Percentiles rank a stretch among this genome's conserved stretches.
These are phyloP conservation scores for Linanthus parryae DNA, from an alignment of 148 eudicot species.

Conservation along the genomic window DNA sequence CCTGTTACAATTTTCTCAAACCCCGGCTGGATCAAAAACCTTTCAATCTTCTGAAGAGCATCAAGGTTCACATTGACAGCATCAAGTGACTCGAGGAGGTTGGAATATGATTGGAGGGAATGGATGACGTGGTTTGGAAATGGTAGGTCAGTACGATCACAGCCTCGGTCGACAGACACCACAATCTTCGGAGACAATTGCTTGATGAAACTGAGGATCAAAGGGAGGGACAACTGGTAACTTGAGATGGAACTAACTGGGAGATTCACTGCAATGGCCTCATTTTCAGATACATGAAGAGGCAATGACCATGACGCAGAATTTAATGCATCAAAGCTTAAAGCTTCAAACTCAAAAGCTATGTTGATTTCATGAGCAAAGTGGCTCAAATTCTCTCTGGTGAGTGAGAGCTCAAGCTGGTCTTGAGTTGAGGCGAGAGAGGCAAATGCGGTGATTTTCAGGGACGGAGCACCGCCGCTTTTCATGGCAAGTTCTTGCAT, in stretches of 20 bases:
- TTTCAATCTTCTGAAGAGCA: conserved; percentile 61
- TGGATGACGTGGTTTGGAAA: conserved; percentile 76
- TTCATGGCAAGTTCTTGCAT: conserved; percentile 88
- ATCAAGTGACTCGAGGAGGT: conserved; percentile 80
- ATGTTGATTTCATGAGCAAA: conserved; percentile 69
- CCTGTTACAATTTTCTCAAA: conserved; percentile 66
- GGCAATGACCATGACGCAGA: conserved; percentile 46
- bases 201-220: conserved; percentile 62
- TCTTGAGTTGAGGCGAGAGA: conserved; percentile 49
- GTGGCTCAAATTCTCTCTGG: conserved; percentile 68
- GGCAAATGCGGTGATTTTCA: conserved; percentile 74
- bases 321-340: conserved; percentile 54
- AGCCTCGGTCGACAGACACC: conserved; percentile 74
- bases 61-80: conserved; percentile 67
- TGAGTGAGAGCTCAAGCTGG: conserved; percentile 57
- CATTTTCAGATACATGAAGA: conserved; percentile 45
- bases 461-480: conserved; percentile 40
- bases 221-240: conserved; percentile 38
- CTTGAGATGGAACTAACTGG: conserved; percentile 55
- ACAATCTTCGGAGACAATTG: conserved; percentile 69
- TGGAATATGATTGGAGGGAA: conserved; percentile 60
- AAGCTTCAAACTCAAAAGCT: conserved; percentile 59
- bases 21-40: conserved; percentile 70
- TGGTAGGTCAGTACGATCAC: conserved; percentile 67
- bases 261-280: conserved; percentile 72